Conservation (phyloP, 345 rosid species). For the Gossypium longicalyx region DNA sequence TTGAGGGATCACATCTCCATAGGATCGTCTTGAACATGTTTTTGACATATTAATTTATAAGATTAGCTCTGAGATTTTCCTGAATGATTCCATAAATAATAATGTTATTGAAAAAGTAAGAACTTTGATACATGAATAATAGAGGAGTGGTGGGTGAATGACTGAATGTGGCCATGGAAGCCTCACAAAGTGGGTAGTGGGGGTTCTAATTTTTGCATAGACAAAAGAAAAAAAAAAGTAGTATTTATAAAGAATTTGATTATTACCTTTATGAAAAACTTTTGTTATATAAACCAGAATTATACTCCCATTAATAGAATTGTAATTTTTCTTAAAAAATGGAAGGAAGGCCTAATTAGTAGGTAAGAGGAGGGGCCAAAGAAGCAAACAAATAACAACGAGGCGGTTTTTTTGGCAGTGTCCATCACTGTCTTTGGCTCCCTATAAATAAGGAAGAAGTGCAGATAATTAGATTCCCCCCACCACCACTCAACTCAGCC, state of each 20-base stretch:
- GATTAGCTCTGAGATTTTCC: background rate
- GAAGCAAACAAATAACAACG: background rate
- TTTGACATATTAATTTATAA: background rate
- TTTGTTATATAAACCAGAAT: background rate
- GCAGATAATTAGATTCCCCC: slow-evolving; percentile 26
- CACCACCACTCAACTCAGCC: background rate
- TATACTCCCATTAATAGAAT: background rate
- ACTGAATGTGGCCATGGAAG: background rate
- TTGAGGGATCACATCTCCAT: no score
- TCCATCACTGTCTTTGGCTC: background rate
- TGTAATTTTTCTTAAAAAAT: background rate
- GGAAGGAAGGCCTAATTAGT: background rate
- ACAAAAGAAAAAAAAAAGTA: background rate
- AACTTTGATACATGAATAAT: background rate
- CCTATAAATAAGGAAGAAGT: slow-evolving; percentile 21
- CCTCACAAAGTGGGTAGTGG: background rate
- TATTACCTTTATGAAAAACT: background rate
- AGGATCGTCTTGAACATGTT: background rate
- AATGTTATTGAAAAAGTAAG: background rate
- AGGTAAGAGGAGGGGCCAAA: slow-evolving; percentile 2
- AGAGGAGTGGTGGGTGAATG: background rate
- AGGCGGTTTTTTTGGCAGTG: background rate
- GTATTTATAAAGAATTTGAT: background rate
- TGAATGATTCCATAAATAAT: background rate
- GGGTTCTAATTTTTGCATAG: background rate